Percentiles rank a stretch among this genome's conserved stretches.
These are phyloP conservation scores for Lactarius sp. DNA, from an alignment of 768 basidiomycete genomes.

Conservation along the genomic window DNA sequence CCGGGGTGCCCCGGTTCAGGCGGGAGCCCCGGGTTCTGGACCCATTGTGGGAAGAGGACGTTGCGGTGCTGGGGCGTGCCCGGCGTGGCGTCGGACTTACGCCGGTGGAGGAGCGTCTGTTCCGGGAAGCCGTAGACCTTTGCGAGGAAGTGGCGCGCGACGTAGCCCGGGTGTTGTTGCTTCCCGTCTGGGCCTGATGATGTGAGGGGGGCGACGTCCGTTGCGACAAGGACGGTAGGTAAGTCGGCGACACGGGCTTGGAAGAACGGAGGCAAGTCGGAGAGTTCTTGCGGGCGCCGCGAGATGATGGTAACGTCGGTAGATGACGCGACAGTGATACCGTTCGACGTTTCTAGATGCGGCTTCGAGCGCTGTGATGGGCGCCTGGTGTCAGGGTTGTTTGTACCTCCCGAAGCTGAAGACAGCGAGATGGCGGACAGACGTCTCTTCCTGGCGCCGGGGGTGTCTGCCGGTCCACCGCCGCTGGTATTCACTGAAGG, in stretches of 20 bases:
- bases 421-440: too few relatives aligned
- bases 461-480: too few relatives aligned
- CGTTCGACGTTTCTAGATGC: background rate
- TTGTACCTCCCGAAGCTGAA: too few relatives aligned
- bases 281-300: background rate
- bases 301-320: background rate
- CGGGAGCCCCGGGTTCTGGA: background rate
- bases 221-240: background rate
- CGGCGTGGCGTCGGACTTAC: background rate
- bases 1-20: background rate
- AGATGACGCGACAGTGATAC: background rate
- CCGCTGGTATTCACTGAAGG: too few relatives aligned
- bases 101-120: background rate
- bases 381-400: too few relatives aligned
- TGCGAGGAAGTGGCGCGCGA: too few relatives aligned
- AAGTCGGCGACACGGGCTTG: background rate
- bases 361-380: background rate
- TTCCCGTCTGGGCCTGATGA: background rate
- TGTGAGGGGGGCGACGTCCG: background rate
- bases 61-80: background rate
- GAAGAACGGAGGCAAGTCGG: background rate
- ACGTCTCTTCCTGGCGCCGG: too few relatives aligned
- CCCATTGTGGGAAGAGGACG: background rate
- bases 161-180: background rate
- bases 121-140: background rate